Conservation (phyloP, 2,329 filamentous ascomycete genomes). For the Capronia americana region DNA sequence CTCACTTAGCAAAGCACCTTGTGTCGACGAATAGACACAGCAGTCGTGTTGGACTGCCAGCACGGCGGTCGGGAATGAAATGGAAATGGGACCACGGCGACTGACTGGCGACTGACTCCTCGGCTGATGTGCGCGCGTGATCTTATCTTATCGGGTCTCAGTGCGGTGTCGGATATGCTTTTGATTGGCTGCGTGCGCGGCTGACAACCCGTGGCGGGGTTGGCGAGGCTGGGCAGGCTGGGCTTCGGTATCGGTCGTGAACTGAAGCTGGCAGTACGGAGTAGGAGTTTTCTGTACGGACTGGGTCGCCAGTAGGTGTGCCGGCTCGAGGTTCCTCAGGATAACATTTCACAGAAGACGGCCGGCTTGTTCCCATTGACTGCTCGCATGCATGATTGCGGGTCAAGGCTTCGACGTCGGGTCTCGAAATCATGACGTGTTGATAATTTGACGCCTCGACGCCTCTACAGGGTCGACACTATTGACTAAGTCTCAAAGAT, state of each 20-base stretch:
- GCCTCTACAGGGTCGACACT: background rate
- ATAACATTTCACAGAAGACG: background rate
- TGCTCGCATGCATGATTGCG: background rate
- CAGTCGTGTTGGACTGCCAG: background rate
- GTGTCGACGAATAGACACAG: no score
- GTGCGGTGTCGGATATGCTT: background rate
- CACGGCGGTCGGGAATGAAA: background rate
- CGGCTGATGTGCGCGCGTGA: background rate
- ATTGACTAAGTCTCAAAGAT: background rate
- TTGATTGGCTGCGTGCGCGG: background rate
- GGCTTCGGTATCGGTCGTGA: background rate
- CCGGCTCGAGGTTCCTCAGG: no score
- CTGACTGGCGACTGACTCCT: background rate
- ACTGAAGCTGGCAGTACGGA: background rate
- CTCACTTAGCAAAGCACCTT: no score
- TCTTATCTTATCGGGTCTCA: conserved; percentile 5
- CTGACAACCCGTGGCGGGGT: no score
- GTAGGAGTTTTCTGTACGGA: background rate
- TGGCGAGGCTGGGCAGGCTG: background rate
- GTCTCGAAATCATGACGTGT: background rate
- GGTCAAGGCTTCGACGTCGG: background rate
- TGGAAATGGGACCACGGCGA: background rate
- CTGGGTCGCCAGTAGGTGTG: background rate
- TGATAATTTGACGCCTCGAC: background rate
- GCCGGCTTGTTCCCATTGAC: background rate